Conservation (phyloP, 306 rosid genomes). For the Quercus engelmannii region DNA sequence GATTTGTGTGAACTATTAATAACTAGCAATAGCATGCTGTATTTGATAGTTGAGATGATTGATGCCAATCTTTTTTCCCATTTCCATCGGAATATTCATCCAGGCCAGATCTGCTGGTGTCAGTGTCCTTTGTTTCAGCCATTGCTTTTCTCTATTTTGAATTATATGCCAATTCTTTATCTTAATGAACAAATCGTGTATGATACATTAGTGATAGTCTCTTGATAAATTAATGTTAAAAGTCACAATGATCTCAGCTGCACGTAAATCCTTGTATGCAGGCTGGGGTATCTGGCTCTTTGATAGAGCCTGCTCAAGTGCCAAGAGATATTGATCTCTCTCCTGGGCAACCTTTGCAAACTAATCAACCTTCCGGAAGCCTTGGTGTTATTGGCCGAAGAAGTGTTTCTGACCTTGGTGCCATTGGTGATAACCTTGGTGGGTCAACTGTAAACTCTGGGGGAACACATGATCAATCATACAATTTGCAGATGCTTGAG, state of each 20-base stretch:
- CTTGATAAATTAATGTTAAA: not conserved
- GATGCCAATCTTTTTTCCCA: not conserved
- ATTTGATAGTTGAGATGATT: not conserved
- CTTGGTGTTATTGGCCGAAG: slow-evolving; percentile 97
- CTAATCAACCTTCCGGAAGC: slow-evolving; percentile 66
- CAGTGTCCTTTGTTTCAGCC: not conserved
- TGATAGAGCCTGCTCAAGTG: slow-evolving; percentile 62
- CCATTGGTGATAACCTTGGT: slow-evolving; percentile 77
- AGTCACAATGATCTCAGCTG: slow-evolving; percentile 12
- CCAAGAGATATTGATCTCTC: slow-evolving; percentile 78
- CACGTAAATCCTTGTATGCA: slow-evolving; percentile 28
- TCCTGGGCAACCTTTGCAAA: slow-evolving; percentile 88
- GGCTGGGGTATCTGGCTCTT: slow-evolving; percentile 71
- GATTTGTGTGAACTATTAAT: not conserved
- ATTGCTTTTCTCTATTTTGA: not conserved
- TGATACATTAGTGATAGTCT: not conserved
- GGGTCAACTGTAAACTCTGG: slow-evolving; percentile 56
- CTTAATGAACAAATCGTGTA: not conserved
- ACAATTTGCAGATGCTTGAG: slow-evolving; percentile 89
- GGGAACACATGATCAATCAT: slow-evolving; percentile 66
- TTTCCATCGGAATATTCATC: not conserved
- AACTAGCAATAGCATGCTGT: not conserved
- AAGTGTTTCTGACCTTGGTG: slow-evolving; percentile 82
- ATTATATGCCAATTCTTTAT: not conserved
- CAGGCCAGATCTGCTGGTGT: not conserved